Base-by-base conservation (phyloP, 139 green algal genomes). In the Edaphochlamys debaryana region DNA sequence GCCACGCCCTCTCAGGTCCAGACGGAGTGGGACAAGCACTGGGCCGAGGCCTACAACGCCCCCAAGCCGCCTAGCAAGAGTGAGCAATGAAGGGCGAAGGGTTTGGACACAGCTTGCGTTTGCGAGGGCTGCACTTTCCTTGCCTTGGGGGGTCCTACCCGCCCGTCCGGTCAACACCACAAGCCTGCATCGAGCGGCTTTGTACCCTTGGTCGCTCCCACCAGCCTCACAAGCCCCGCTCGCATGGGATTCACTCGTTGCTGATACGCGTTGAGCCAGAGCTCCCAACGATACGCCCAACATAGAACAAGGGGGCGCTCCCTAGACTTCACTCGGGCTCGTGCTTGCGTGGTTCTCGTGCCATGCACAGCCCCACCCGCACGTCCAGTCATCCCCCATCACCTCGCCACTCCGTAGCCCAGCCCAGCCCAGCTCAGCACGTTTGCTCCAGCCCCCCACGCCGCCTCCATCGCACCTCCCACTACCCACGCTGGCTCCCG, bases 21-120 rank as follows among this genome's bases (percentile, higher is more conserved):
- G 45, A 29, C 42, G 19, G 50, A n/a, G 4, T 96, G 93, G 93
- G 88, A 95, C 15, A 40, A 56, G 3, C 71, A 90, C 64, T 96
- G 93, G 93, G 32, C 82, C 29, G 58, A 73, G 25, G 87, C 93
- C 41, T 92, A 87, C 79, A 73, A 66, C 60, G 84, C 79, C 29
- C 70, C 87, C 42, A 69, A 54, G 22, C n/a, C n/a, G n/a, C n/a
- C n/a, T n/a, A n/a, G n/a, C n/a, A n/a, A n/a, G n/a, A n/a, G n/a
- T n/a, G n/a, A n/a, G 67, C 70, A 32, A 54, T 81, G 87, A 66
- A 30, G 78, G 32, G 17, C 41, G 34, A 17, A 36, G n/a, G 37
- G 38, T 1, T 15, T 15, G 4, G 8, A 4, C 8, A 4, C 13
- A 11, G 9, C 4, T 30, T 36, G 36, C 67, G 40, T 20, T 25